Base-by-base conservation (phyloP, 106 monocot genomes). In the Alisma plantagoaquatica region DNA sequence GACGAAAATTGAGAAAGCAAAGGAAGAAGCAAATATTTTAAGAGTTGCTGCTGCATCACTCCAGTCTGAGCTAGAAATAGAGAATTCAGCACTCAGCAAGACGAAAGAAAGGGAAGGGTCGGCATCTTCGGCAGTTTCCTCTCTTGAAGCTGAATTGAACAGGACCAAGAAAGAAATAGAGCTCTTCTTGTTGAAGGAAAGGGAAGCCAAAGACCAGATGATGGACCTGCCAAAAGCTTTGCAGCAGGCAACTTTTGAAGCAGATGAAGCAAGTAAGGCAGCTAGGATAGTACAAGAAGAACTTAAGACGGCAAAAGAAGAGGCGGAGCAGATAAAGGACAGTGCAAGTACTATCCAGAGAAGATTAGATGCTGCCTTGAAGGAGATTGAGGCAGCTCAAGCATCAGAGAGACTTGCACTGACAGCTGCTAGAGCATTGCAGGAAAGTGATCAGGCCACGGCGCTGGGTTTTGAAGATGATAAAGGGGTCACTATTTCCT, bases 341-440 rank as follows among this genome's bases (percentile, higher is more conserved):
- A 57, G 54, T 38, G 35, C 35, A 11, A 72, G 18, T 17, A 35
- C 65, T 2, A 61, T 75, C 50, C 63, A 77, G 49, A 59, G 35
- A 29, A 84, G 75, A 47, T 53, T 81, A 10, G 41, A 57, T 30
- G 84, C 79, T 33, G 63, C 58, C 3, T 25, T 63, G 1, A 72
- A 72, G 44, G 84, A 84, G 61, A 84, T 72, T 18, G 75, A 80
- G 51, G 80, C 84, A 4, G 49, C 74, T 2, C 71, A 61, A 33
- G 68, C 77, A 11, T 77, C 84, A 4, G 69, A 72, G 41, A 60
- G 46, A 16, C 16, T 84, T 28, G 80, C 77, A 29, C 41, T 54
- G 23, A 60, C 67, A 53, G 66, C 89, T 27, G 41, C 77, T 45
- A 71, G 74, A 57, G 76, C 89, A 10, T 61, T 90, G 59, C 22